Conservation (phyloP, 2,329 filamentous ascomycete genomes). For the Chrysoporthe austroafricana region DNA sequence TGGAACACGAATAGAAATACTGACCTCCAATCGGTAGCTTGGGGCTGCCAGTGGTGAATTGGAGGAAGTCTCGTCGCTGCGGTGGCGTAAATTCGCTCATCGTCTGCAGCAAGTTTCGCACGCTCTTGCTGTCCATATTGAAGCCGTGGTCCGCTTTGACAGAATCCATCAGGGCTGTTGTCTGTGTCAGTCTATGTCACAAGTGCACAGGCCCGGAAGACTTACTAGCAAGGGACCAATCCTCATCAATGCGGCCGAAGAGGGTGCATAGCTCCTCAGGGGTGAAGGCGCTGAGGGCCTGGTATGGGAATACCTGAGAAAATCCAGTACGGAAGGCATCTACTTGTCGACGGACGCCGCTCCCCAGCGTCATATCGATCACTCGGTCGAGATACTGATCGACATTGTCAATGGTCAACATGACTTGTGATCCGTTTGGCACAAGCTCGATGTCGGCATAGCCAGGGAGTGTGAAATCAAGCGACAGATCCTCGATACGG, state of each 20-base stretch:
- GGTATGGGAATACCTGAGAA: slow-evolving; percentile 94
- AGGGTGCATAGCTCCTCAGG: slow-evolving; percentile 93
- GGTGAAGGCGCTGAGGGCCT: slow-evolving; percentile 89
- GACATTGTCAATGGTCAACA: slow-evolving; percentile 91
- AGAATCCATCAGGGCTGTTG: slow-evolving; percentile 86
- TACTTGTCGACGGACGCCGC: slow-evolving; percentile 83
- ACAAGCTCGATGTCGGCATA: slow-evolving; percentile 86
- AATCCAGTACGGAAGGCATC: slow-evolving; percentile 92
- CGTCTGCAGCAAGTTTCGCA: slow-evolving; percentile 87
- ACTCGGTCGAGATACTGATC: slow-evolving; percentile 85
- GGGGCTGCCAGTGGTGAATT: slow-evolving; percentile 97
- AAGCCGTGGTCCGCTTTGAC: slow-evolving; percentile 98
- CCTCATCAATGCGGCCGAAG: slow-evolving; percentile 90
- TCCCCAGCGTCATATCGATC: slow-evolving; percentile 88
- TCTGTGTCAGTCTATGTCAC: slow-evolving; percentile 32
- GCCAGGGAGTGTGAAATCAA: slow-evolving; percentile 94
- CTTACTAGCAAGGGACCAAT: slow-evolving; percentile 97
- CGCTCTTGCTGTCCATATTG: slow-evolving; percentile 97
- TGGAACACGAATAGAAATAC: slow-evolving; percentile 38
- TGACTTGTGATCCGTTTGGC: slow-evolving; percentile 71
- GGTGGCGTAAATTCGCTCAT: slow-evolving; percentile 84
- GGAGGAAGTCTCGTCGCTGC: slow-evolving; percentile 89
- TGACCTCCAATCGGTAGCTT: slow-evolving; percentile 97
- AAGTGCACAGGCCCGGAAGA: slow-evolving; percentile 30
- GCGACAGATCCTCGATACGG: slow-evolving; percentile 80